Base-by-base conservation (phyloP, 2,329 filamentous ascomycete species). In the Sphaerulina musiva region DNA sequence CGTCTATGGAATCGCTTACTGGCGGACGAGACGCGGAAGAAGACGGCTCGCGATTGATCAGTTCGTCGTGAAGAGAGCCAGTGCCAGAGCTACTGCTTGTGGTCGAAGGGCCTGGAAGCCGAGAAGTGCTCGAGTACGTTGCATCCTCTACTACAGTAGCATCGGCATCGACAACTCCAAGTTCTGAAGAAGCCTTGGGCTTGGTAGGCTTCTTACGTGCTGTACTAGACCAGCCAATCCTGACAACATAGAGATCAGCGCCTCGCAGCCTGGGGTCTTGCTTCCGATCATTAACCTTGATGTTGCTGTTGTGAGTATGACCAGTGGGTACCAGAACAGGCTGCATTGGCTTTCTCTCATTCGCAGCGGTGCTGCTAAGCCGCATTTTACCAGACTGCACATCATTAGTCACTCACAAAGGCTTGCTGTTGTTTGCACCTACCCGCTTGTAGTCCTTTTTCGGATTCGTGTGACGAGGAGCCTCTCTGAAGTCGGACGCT, bases 221-320 rank as follows among this genome's bases (percentile, higher is more conserved):
- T 23, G 52, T 59, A 12, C 60, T 56, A 20, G 42, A 46, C 59
- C 62, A 62, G 36, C 73, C 73, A 0, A 78, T 68, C 38, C 76
- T 69, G 31, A 72, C 72, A 12, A 80, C 77, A 55, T 80, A 80
- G 1, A 80, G 61, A 60, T 80, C 77, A 3, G 77, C 76, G 7
- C 76, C 76, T 31, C 74, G 68, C 0, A 80, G 70, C 38, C 73
- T 72, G 6, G 72, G 69, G 57, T 76, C 66, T 62, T 76, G 78
- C 61, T 69, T 76, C 8, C 75, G 72, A 4, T 74, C 72, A 20
- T 60, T 61, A 11, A 38, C 34, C 34, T 38, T 7, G 34, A 38
- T 10, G 34, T n/a, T n/a, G 8, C 72, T 50, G 48, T 52, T 63
- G 48, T 52, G 53, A 20, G 54, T 60, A 12, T 39, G 57, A 38